Evolutionary conservation across 768 basidiomycete species (phyloP).

Genomic region (Galerina sulciceps): DNA sequence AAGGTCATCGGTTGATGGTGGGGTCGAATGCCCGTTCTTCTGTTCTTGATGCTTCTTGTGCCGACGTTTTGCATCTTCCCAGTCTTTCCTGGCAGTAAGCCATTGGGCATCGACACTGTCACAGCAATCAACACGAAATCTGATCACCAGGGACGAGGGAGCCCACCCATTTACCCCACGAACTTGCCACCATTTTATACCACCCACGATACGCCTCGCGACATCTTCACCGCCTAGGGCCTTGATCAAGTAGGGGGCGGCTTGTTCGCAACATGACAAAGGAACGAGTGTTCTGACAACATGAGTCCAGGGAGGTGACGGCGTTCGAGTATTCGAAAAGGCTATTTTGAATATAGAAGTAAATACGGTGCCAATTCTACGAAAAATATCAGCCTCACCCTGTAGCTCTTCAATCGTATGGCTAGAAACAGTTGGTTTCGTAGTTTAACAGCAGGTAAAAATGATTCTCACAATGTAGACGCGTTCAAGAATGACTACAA

Average conservation of each 20-base stretch:
- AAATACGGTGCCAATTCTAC: background rate
- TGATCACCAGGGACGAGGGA: conserved; percentile 1
- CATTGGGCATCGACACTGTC: conserved; percentile 79
- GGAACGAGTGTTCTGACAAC: conserved; percentile 75
- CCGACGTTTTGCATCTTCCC: conserved; percentile 66
- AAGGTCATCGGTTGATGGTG: conserved; percentile 1
- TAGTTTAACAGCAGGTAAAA: background rate
- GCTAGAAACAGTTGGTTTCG: conserved; percentile 36
- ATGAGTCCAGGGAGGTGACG: conserved; percentile 84
- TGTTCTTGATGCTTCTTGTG: conserved; percentile 51
- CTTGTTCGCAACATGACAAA: conserved; percentile 73
- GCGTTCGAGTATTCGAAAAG: conserved; percentile 82
- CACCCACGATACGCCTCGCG: conserved; percentile 75
- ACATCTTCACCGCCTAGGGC: conserved; percentile 86
- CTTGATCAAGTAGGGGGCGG: conserved; percentile 72
- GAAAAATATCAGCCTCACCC: conserved; percentile 29
- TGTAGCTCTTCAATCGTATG: conserved; percentile 88
- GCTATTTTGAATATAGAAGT: conserved; percentile 28
- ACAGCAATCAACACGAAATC: conserved; percentile 5
- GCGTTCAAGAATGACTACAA: conserved; percentile 74
- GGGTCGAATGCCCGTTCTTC: conserved; percentile 1
- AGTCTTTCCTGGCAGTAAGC: conserved; percentile 86
- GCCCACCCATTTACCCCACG: conserved; percentile 77
- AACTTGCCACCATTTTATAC: conserved; percentile 98
- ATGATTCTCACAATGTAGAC: conserved; percentile 59